Base-by-base conservation (phyloP, 495 filamentous ascomycete genomes). In the Daldinia decipiens region DNA sequence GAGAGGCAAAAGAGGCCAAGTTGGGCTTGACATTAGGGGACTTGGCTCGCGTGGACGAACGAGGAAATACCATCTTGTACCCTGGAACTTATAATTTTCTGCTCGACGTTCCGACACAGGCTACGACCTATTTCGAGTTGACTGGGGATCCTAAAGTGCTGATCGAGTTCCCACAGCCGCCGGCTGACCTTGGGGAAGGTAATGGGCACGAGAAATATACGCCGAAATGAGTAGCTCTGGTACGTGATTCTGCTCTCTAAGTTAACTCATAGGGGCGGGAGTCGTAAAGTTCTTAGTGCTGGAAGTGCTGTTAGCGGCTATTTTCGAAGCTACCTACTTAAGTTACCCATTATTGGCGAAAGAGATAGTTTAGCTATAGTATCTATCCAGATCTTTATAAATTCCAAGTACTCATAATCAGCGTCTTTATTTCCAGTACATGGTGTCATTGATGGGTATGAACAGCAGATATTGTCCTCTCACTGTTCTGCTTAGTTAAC, bases 21-120 rank as follows among this genome's bases (percentile, higher is more conserved):
- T 70, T 93, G 50, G 79, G 80, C 2, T 71, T 90, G 56, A 88
- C 82, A 15, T 72, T 92, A 29, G 90, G 86, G 15, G 83, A 80
- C 40, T 68, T 93, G 19, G 86, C 88, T 1, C 79, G 90, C 4
- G 82, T 84, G 0, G 86, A 92, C 68, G 82, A 82, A 32, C 71
- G 65, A 4, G 91, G 91, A 1, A 86, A 91, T 71, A 82, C 80
- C 24, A 79, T 90, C 21, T 60, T 93, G 38, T 92, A 90, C 72
- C 90, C 91, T 0, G 91, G 91, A 1, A 80, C 76, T 0, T 92
- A 93, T 73, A 82, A 80, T 19, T 27, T 93, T 65, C 75, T 83
- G 29, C 65, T 93, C 55, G 90, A 93, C 68, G 77, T 78, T 62
- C 78, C 79, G 40, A 70, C 77, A 4, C 71, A 79, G 47, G 76